Percentiles rank a stretch among this genome's conserved stretches.
phyloP scores from a whole-genome alignment of 352 stramenopile species.

The Phytophthora idaei region DNA sequence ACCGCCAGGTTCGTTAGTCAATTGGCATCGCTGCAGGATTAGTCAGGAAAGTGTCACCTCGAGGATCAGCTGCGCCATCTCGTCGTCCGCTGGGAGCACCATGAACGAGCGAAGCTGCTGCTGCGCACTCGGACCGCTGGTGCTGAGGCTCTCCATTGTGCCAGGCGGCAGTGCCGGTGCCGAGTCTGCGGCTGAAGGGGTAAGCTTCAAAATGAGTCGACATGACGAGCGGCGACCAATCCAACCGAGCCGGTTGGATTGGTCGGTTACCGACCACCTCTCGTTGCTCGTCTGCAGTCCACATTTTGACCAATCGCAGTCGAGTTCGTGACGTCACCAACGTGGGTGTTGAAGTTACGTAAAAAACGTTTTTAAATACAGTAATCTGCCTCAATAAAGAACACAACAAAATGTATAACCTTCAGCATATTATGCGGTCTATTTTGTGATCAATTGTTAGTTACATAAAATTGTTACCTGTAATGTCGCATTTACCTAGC shows the following conservation, averaged over 20 bases:
- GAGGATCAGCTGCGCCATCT: slow-evolving; percentile 78
- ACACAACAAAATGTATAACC: no score
- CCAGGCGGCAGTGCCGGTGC: background rate
- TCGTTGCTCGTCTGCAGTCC: background rate
- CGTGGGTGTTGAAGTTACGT: slow-evolving; percentile 8
- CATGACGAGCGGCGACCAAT: slow-evolving; percentile 30
- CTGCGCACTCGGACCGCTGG: slow-evolving; percentile 44
- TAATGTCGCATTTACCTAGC: no score
- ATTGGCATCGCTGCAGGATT: background rate
- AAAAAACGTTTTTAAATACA: no score
- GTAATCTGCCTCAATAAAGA: no score
- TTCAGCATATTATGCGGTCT: no score
- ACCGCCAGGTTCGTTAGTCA: slow-evolving; percentile 9
- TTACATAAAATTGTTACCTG: no score
- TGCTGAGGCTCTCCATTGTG: slow-evolving; percentile 45
- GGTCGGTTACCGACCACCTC: no score
- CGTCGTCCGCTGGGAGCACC: slow-evolving; percentile 67
- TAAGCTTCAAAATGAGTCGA: slow-evolving; percentile 28
- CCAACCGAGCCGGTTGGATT: background rate
- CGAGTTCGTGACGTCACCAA: slow-evolving; percentile 9
- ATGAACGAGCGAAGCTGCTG: slow-evolving; percentile 82
- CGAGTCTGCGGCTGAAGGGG: slow-evolving; percentile 4
- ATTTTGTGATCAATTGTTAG: no score
- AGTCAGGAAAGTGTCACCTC: slow-evolving; percentile 41
- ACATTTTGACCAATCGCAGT: background rate